Conservation (phyloP, 352 stramenopile species). For the Pythium myriotylum region DNA sequence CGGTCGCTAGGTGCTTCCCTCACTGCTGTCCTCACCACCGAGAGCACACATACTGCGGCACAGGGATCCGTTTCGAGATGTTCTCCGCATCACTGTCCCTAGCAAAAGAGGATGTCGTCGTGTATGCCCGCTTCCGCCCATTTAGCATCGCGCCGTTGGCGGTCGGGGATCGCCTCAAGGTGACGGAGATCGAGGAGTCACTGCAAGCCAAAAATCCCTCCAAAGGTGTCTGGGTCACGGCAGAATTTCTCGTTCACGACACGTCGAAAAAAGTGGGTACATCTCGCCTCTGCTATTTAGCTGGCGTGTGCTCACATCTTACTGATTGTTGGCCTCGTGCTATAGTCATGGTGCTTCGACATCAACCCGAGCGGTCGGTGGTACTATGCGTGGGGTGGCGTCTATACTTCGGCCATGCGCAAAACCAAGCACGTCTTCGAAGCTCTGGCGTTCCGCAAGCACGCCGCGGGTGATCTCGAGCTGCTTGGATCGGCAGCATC, state of each 20-base stretch:
- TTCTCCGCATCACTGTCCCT: not conserved
- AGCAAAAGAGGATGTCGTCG: not conserved
- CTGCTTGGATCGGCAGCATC: not conserved
- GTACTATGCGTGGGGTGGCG: slow-evolving; percentile 18
- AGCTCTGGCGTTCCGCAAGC: not conserved
- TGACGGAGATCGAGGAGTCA: not conserved
- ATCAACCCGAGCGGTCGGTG: slow-evolving; percentile 12
- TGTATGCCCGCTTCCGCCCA: slow-evolving; percentile 13
- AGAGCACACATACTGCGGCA: slow-evolving; percentile 26
- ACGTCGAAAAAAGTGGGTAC: not conserved
- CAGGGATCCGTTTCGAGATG: slow-evolving; percentile 2
- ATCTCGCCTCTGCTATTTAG: not conserved
- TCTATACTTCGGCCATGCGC: slow-evolving; percentile 6
- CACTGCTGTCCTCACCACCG: slow-evolving; percentile 24
- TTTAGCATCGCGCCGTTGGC: not conserved
- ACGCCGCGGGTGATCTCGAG: not conserved
- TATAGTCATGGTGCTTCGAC: slow-evolving; percentile 11
- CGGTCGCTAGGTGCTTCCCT: slow-evolving; percentile 8
- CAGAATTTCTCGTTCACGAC: not conserved
- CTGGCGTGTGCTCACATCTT: not conserved
- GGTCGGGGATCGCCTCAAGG: not conserved
- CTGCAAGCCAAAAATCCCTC: slow-evolving; percentile 5
- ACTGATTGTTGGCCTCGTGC: not conserved
- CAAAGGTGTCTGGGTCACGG: slow-evolving; percentile 13
- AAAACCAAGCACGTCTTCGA: slow-evolving; percentile 13